Conservation (phyloP, 129 eudicot species). For the Mikania micrantha region DNA sequence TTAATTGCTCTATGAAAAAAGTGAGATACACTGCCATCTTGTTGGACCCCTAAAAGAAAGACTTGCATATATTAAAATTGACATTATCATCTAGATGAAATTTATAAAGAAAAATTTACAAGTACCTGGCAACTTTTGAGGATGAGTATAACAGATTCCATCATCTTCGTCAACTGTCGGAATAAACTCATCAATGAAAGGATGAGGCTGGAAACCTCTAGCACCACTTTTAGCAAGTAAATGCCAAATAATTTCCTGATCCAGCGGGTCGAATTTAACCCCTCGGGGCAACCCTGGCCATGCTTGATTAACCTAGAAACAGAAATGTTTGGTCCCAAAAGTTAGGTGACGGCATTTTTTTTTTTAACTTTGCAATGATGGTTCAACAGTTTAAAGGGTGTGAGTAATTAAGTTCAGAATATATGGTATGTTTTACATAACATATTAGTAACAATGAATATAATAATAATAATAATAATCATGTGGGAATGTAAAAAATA, state of each 20-base stretch:
- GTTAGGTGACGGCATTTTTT: background rate
- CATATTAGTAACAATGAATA: background rate
- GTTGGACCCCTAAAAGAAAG: conserved; percentile 88
- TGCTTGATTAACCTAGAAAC: conserved; percentile 55
- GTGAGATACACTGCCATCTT: conserved; percentile 87
- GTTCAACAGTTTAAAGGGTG: background rate
- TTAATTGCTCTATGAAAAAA: conserved; percentile 93
- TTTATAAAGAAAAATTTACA: background rate
- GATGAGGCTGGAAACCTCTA: conserved; percentile 50
- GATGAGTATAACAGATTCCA: conserved; percentile 94
- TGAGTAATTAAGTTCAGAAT: background rate
- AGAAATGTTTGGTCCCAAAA: background rate
- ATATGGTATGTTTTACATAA: background rate
- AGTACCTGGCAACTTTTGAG: conserved; percentile 83
- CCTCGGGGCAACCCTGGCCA: conserved; percentile 99
- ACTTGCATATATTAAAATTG: background rate
- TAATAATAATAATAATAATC: background rate
- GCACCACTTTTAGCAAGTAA: conserved; percentile 70
- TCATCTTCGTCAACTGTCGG: conserved; percentile 82
- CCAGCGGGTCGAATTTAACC: conserved; percentile 92
- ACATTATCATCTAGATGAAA: background rate
- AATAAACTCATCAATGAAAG: conserved; percentile 76
- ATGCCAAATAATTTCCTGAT: conserved; percentile 84
- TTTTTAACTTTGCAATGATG: background rate
- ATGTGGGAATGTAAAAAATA: background rate